Percentiles rank a stretch among this genome's conserved stretches.
Conservation (phyloP, 192 early-diverging fungal genomes). For the Phlyctochytrium bullatum region DNA sequence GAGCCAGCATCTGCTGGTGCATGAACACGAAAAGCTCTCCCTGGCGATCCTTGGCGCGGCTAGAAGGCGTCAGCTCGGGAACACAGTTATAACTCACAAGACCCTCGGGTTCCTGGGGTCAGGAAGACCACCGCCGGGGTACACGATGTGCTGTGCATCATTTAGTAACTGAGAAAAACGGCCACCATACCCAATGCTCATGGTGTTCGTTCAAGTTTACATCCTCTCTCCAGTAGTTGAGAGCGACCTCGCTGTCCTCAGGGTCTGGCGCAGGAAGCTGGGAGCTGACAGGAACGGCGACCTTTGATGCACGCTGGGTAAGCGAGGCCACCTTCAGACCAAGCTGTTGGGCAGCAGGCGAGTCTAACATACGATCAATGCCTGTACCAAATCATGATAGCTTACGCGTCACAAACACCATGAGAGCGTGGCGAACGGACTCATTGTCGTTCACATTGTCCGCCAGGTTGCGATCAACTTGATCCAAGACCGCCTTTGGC, state of each 20-base stretch:
- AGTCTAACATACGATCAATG: neutral
- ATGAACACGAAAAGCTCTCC: slow-evolving; percentile 21
- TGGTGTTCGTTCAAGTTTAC: slow-evolving; percentile 19
- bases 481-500: slow-evolving; percentile 11
- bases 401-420: slow-evolving; percentile 22
- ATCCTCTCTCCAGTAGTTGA: slow-evolving; percentile 23
- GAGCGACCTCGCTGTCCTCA: slow-evolving; percentile 6
- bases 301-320: neutral
- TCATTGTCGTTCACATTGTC: slow-evolving; percentile 11
- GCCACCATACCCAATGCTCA: slow-evolving; percentile 11
- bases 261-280: neutral
- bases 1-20: slow-evolving; percentile 27
- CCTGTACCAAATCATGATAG: neutral
- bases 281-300: slow-evolving; percentile 4
- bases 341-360: slow-evolving; percentile 6
- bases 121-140: slow-evolving; percentile 11
- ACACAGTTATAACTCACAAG: slow-evolving; percentile 1
- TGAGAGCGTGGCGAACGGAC: slow-evolving; percentile 17
- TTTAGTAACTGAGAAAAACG: neutral
- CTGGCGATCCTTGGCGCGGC: slow-evolving; percentile 17
- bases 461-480: neutral
- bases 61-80: neutral
- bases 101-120: slow-evolving; percentile 13
- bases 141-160: slow-evolving; percentile 9
- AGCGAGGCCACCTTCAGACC: slow-evolving; percentile 8